A percentile compares a stretch with the other conserved stretches of the same genome.
phyloP scores from a whole-genome alignment of 441 rosid genomes.

The Eruca vesicaria region DNA sequence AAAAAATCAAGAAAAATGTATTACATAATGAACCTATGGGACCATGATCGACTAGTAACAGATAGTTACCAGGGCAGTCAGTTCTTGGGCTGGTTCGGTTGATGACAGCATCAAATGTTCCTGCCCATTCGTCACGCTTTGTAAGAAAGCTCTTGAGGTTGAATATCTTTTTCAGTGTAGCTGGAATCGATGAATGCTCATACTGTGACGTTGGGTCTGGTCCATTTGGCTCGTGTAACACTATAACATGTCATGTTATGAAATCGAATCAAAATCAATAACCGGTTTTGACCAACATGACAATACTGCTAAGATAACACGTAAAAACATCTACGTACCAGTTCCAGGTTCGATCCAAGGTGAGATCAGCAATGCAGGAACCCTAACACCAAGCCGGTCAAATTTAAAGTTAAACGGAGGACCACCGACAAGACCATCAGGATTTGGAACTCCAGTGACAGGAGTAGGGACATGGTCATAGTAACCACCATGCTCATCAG shows the following conservation, averaged over 20 bases:
- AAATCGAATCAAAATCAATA: not conserved
- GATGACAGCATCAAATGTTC: conserved; percentile 69
- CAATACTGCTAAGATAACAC: not conserved
- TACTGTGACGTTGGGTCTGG: conserved; percentile 71
- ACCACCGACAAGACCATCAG: conserved; percentile 71
- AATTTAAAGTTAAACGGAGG: conserved; percentile 70
- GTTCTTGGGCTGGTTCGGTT: conserved; percentile 61
- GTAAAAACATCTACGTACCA: conserved; percentile 44
- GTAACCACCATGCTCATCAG: conserved; percentile 96
- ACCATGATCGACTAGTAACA: not conserved
- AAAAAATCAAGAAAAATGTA: not conserved
- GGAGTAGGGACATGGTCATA: conserved; percentile 95
- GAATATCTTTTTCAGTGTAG: conserved; percentile 82
- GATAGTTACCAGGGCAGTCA: conserved; percentile 69
- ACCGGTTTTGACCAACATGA: not conserved
- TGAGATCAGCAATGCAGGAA: conserved; percentile 77
- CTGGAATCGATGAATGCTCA: conserved; percentile 92
- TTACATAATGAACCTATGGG: not conserved
- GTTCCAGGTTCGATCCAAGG: conserved; percentile 90
- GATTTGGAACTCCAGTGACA: conserved; percentile 67
- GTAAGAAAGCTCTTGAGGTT: conserved; percentile 77
- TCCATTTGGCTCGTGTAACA: conserved; percentile 74
- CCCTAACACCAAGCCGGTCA: conserved; percentile 87
- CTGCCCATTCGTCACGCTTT: conserved; percentile 96
- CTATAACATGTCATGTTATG: conserved; percentile 23